Base-by-base conservation (phyloP, 306 rosid species). In the Vigna hirtella region DNA sequence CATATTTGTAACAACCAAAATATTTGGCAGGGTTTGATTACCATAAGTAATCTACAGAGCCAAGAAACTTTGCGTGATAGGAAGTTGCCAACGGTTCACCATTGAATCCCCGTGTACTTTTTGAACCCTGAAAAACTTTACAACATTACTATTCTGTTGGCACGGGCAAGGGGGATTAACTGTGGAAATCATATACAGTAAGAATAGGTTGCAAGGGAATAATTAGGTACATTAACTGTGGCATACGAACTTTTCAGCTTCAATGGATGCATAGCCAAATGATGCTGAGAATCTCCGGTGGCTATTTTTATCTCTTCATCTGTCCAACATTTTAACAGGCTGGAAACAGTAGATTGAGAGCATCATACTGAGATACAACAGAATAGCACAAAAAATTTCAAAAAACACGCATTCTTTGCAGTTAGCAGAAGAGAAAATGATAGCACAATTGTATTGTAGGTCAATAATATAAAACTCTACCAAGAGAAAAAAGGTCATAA, bases 21-120 rank as follows among this genome's bases (percentile, higher is more conserved):
- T 61, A 57, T 52, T 70, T 62, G 43, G 48, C 57, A 32, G 55
- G 17, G 30, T 70, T 52, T 72, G 80, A 61, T 85, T 87, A 94
- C 98, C 97, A 94, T 80, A 94, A 84, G 74, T 94, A 94, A 86
- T 94, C 98, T 55, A 90, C 97, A 52, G 98, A 89, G 66, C 96
- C 98, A 61, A 94, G 87, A 83, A 94, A 94, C 88, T 94, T 94
- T 3, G 94, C 86, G 83, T 91, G 98, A 79, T 88, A 94, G 48
- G 98, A 89, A 73, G 98, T 94, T 63, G 97, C 97, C 68, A 88
- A 20, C 65, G 96, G 97, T 79, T 94, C 98, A 38, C 90, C 93
- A 58, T 85, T 84, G 77, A 80, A 68, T 67, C 90, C 94, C 26
- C 96, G 88, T 20, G 97, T 87, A 76, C 75, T 77, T 38, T 83